These are phyloP conservation scores for Thalassiosira livingstoniorum DNA, from an alignment of 352 stramenopile genomes.

Conservation along the genomic window DNA sequence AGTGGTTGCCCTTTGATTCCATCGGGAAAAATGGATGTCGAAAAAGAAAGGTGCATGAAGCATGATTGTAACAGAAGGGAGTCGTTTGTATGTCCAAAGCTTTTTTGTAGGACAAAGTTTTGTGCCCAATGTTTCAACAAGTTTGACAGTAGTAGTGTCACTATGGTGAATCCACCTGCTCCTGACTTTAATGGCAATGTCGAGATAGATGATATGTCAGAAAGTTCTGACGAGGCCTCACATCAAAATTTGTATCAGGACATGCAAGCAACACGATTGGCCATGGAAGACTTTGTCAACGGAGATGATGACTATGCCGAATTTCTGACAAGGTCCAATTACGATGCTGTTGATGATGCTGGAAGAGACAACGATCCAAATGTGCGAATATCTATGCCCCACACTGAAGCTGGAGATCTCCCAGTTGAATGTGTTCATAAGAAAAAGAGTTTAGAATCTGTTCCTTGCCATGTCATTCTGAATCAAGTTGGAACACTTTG, in stretches of 20 bases:
- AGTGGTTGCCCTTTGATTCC: slow-evolving; percentile 13
- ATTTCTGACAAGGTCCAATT: slow-evolving; percentile 22
- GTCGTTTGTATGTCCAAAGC: no score
- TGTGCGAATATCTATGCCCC: slow-evolving; percentile 5
- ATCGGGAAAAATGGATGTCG: neutral
- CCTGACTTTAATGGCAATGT: neutral
- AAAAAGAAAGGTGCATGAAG: no score
- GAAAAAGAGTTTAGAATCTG: neutral
- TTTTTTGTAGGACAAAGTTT: no score
- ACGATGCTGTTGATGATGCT: slow-evolving; percentile 17
- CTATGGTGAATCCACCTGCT: neutral
- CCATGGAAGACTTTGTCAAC: no score
- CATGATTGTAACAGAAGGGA: no score
- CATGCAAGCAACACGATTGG: no score
- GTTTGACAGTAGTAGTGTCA: slow-evolving; percentile 8
- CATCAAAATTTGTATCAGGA: no score
- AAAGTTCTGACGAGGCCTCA: neutral
- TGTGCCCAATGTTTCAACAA: no score
- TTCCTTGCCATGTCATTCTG: slow-evolving; percentile 42
- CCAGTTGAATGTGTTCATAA: neutral
- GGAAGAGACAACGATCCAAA: slow-evolving; percentile 14
- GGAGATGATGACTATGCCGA: neutral
- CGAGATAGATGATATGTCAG: neutral
- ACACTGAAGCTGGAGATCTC: slow-evolving; percentile 31
- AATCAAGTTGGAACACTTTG: slow-evolving; percentile 37